Evolutionary conservation across 2,329 filamentous ascomycete genomes (phyloP), one percentile per base, ranked within the genome.

Genomic region (Reticulascus tulasneorum): DNA sequence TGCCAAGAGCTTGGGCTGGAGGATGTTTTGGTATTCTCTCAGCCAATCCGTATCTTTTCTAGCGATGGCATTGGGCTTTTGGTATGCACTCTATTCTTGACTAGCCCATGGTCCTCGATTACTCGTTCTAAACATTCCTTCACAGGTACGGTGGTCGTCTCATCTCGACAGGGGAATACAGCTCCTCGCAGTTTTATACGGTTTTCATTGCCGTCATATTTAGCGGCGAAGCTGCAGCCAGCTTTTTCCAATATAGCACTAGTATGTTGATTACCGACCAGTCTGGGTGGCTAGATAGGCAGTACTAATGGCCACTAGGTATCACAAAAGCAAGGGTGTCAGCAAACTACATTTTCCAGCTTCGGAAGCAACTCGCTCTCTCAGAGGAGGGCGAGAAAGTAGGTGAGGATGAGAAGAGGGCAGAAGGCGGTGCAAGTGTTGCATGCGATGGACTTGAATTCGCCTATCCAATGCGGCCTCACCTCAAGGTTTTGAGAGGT

Each of bases 201-300:
- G 63, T 72, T 21, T 75, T 75, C 48, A 65, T 72, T 37, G 66
- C 69, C 15, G 57, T 73, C 12, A 54, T 75, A 16, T 73, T 65
- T 41, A 63, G 64, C 0, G 63, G 60, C 5, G 59, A 70, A 57
- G 57, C 63, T 6, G 58, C 64, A 4, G 59, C 17, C 11, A 22
- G 7, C 5, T 19, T 28, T 26, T 28, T 22, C 3, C 9, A 9
- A 7, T 67, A 64, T 44, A 63, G 17, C 12, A 21, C 16, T 1
- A n/a, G 16, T 12, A 16, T 18, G 12, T 9, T 22, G 12, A 13
- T n/a, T n/a, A n/a, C n/a, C n/a, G n/a, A n/a, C n/a, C n/a, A n/a
- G n/a, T n/a, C n/a, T n/a, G n/a, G n/a, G n/a, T n/a, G n/a, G n/a
- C n/a, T n/a, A n/a, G n/a, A n/a, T n/a, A n/a, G n/a, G n/a, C n/a